Evolutionary conservation across 805 yeast species (phyloP), one percentile per base, ranked within the genome.

Genomic region (Lipomyces yamanashiensis): DNA sequence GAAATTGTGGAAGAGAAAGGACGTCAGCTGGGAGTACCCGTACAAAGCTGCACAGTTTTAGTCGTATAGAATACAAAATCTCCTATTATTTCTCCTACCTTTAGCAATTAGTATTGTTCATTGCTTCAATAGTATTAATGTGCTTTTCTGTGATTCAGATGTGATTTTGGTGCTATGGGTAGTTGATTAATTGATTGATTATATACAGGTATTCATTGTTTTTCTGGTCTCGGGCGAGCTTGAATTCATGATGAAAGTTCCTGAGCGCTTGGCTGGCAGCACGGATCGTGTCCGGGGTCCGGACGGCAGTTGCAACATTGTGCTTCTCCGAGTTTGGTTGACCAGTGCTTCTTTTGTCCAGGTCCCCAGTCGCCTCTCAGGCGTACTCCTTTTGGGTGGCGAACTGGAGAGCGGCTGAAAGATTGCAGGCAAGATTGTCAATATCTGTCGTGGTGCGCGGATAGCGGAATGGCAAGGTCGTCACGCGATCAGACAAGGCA

Each of bases 1-100:
- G 85, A 72, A 73, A 56, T 84, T 91, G 63, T 93, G 98, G 98
- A 87, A 90, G 74, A 86, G 96, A 74, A 89, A 88, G 72, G 95
- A 87, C 72, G 87, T 89, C 68, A 79, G 82, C 17, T 86, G 92
- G 66, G 96, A 90, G 68, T 92, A 92, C 74, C 98, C 98, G 5
- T 93, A 86, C 76, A 89, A 57, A 40, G n/a, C 58, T 13, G 17
- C 58, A 15, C 17, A 33, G 17, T 53, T 53, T 28, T 53, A 41
- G 33, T 15, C 21, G 8, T 33, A 43, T 43, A 43, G 47, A 5
- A 28, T 28, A 5, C 28, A 28, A 5, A 5, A 28, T 28, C 28
- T 28, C 28, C 28, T 28, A 28, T 28, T 28, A 28, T 28, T 28
- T 28, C 28, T 28, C 28, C 28, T 28, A 28, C 28, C 2, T 28